Evolutionary conservation across 2,329 filamentous ascomycete species (phyloP).

Genomic region (Monosporascus sp.): DNA sequence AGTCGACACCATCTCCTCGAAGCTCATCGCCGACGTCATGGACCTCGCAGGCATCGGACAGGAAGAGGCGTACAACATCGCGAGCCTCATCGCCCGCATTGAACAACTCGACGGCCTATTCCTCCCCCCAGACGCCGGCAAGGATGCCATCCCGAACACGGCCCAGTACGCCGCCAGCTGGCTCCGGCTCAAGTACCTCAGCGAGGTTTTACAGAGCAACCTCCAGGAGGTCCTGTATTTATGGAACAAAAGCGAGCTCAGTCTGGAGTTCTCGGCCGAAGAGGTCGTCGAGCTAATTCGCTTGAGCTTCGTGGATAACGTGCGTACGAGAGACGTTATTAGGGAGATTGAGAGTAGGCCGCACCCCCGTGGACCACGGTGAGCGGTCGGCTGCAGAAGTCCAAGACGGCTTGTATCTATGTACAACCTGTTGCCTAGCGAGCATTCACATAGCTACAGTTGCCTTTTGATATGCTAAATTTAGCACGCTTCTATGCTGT

Average conservation of each 20-base stretch:
- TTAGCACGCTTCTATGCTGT: no score
- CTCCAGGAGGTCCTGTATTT: conserved; percentile 57
- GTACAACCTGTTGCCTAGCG: no score
- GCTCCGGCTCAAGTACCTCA: conserved; percentile 59
- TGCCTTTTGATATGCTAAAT: no score
- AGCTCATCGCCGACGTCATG: conserved; percentile 56
- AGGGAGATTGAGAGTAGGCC: conserved; percentile 51
- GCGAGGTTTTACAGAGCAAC: conserved; percentile 61
- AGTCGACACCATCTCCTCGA: conserved; percentile 52
- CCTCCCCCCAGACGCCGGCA: conserved; percentile 30
- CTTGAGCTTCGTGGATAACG: conserved; percentile 60
- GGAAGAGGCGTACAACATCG: conserved; percentile 58
- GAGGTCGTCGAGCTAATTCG: conserved; percentile 59
- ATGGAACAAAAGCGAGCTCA: conserved; percentile 62
- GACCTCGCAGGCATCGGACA: conserved; percentile 57
- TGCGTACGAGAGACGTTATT: conserved; percentile 51
- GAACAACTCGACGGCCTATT: conserved; percentile 57
- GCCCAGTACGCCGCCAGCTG: conserved; percentile 56
- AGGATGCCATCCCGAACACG: conserved; percentile 46
- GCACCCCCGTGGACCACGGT: conserved; percentile 26
- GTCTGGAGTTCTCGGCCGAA: conserved; percentile 53
- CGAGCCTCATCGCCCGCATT: conserved; percentile 51
- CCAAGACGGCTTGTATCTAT: no score
- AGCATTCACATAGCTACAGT: no score
- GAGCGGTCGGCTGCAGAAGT: not conserved